These are phyloP conservation scores for Hyphochytrium catenoides DNA, from an alignment of 352 stramenopile species.

Conservation along the genomic window DNA sequence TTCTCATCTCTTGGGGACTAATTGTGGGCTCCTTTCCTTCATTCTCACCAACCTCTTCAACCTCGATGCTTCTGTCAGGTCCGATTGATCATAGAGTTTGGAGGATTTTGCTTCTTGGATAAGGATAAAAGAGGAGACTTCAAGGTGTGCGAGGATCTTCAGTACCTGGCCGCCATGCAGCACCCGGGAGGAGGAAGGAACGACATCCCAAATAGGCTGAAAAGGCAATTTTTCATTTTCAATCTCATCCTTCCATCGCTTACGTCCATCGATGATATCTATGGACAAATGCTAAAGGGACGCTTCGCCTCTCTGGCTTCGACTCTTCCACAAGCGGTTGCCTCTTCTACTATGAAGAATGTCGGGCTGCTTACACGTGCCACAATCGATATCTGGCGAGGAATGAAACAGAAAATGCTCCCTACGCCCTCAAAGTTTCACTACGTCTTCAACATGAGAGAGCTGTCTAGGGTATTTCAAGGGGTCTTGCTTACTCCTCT, in stretches of 20 bases:
- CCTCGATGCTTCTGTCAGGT: too few relatives aligned
- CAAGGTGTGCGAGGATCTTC: constrained; percentile 90
- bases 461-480: constrained; percentile 92
- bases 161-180: constrained; percentile 93
- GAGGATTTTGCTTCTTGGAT: constrained; percentile 89
- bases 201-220: constrained; percentile 95
- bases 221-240: constrained; percentile 98
- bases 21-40: too few relatives aligned
- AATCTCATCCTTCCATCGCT: constrained; percentile 90
- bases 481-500: constrained; percentile 84
- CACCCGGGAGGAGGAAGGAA: constrained; percentile 90
- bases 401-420: constrained; percentile 90
- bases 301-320: too few relatives aligned
- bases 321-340: constrained; percentile 52
- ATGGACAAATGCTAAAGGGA: constrained; percentile 90
- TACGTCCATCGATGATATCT: constrained; percentile 97
- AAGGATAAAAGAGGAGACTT: constrained; percentile 96
- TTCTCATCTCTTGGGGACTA: too few relatives aligned
- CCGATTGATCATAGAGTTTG: constrained; percentile 86
- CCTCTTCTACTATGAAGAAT: constrained; percentile 46
- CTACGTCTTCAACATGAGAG: constrained; percentile 98
- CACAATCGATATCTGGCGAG: constrained; percentile 89
- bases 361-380: constrained; percentile 80
- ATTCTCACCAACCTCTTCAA: too few relatives aligned
- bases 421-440: constrained; percentile 94